phyloP scores from a whole-genome alignment of 2,329 filamentous ascomycete genomes.

The Macrophomina phaseolina region DNA sequence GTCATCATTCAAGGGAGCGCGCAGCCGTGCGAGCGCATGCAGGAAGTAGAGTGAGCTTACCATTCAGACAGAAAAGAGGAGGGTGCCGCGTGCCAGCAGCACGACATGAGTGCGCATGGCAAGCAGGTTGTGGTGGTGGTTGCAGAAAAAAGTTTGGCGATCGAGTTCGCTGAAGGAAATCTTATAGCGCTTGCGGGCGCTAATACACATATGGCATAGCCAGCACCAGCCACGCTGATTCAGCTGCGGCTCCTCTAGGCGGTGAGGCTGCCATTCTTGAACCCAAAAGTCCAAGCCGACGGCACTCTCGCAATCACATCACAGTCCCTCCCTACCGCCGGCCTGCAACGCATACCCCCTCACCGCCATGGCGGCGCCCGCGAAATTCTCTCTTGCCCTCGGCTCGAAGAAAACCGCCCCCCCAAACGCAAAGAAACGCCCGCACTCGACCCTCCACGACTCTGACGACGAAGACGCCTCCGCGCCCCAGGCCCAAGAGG shows the following conservation, averaged over 20 bases:
- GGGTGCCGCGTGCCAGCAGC: not conserved
- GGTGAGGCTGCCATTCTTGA: no score
- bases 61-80: not conserved
- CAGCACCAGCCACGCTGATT: no score
- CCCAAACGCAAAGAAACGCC: conserved; percentile 47
- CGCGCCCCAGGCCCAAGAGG: conserved; percentile 49
- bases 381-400: conserved; percentile 25
- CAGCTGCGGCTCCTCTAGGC: no score
- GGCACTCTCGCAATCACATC: no score
- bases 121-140: conserved; percentile 4
- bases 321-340: not conserved
- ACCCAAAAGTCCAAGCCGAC: no score
- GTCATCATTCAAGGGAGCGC: conserved; percentile 65
- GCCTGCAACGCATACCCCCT: not conserved
- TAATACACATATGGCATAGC: no score
- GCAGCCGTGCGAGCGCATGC: not conserved
- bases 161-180: conserved; percentile 1
- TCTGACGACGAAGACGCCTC: conserved; percentile 65
- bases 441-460: conserved; percentile 49
- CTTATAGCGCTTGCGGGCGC: conserved; percentile 4
- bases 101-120: conserved; percentile 4
- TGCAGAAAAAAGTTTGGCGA: conserved; percentile 16
- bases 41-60: not conserved
- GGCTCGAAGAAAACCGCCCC: conserved; percentile 27
- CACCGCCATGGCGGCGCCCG: conserved; percentile 23